Evolutionary conservation across 768 basidiomycete species (phyloP).

Genomic region (Termitomyces sp.): DNA sequence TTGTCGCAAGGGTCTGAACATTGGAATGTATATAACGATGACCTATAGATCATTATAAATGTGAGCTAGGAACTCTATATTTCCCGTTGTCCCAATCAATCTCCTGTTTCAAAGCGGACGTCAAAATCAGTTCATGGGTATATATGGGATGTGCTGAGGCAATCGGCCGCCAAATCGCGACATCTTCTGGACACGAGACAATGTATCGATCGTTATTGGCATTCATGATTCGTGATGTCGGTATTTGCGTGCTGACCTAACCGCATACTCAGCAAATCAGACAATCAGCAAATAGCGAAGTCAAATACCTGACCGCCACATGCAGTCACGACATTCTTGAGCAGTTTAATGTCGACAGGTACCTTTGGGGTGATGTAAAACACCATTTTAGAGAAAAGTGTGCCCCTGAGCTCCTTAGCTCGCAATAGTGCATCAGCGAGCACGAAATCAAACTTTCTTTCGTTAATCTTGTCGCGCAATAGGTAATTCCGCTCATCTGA

Average conservation of each 20-base stretch:
- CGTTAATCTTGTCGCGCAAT: constrained; percentile 56
- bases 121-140: constrained; percentile 62
- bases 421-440: constrained; percentile 55
- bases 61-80: constrained; percentile 23
- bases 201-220: constrained; percentile 50
- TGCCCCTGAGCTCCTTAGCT: constrained; percentile 47
- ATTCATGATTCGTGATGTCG: constrained; percentile 51
- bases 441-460: constrained; percentile 62
- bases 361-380: constrained; percentile 78
- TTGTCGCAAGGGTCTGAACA: too few relatives aligned
- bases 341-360: constrained; percentile 47
- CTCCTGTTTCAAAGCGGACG: constrained; percentile 58
- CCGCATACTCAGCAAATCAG: background rate
- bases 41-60: background rate
- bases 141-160: constrained; percentile 48
- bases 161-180: constrained; percentile 61
- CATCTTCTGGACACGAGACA: constrained; percentile 63
- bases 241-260: constrained; percentile 41
- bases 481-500: constrained; percentile 61
- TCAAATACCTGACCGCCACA: constrained; percentile 65
- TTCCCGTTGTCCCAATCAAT: constrained; percentile 54
- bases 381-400: constrained; percentile 55
- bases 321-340: constrained; percentile 65
- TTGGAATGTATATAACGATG: too few relatives aligned
- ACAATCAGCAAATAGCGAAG: background rate